phyloP scores from a whole-genome alignment of 1,284 basidiomycete genomes.

The Boletus sp. region DNA sequence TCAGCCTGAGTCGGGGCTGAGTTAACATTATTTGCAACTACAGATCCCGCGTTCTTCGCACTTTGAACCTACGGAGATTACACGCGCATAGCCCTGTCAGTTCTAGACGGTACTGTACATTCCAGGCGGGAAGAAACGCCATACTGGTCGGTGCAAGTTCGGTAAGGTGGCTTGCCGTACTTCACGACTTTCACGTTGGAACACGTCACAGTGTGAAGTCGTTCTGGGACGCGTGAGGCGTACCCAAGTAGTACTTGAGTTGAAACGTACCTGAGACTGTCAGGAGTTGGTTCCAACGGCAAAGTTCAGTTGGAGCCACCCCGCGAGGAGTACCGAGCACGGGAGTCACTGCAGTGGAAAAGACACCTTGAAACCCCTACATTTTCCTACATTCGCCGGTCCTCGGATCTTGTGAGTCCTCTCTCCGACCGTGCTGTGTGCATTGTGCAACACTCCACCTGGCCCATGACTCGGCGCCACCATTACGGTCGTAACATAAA shows the following conservation, averaged over 20 bases:
- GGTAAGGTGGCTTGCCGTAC: neutral
- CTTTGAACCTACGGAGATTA: constrained; percentile 23
- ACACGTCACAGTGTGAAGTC: constrained; percentile 1
- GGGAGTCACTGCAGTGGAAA: neutral
- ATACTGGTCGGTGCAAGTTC: constrained; percentile 4
- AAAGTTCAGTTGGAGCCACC: neutral
- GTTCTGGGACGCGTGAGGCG: neutral
- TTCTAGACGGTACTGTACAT: constrained; percentile 8
- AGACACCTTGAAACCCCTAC: constrained; percentile 6
- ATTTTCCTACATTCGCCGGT: constrained; percentile 19
- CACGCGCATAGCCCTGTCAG: constrained; percentile 15
- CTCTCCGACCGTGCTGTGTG: no score
- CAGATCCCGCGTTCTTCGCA: neutral
- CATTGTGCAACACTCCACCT: no score
- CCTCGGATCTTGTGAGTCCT: constrained; percentile 5
- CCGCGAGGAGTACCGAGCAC: neutral
- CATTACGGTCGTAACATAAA: neutral
- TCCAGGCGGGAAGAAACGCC: constrained; percentile 10
- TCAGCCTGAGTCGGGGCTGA: neutral
- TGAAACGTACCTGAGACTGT: constrained; percentile 2
- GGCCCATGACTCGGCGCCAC: no score
- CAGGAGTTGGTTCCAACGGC: neutral
- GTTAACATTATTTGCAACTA: neutral
- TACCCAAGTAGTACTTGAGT: neutral
- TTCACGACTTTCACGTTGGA: constrained; percentile 11